Evolutionary conservation across 2,329 filamentous ascomycete genomes (phyloP).

Genomic region (Plenodomus tracheiphilus): DNA sequence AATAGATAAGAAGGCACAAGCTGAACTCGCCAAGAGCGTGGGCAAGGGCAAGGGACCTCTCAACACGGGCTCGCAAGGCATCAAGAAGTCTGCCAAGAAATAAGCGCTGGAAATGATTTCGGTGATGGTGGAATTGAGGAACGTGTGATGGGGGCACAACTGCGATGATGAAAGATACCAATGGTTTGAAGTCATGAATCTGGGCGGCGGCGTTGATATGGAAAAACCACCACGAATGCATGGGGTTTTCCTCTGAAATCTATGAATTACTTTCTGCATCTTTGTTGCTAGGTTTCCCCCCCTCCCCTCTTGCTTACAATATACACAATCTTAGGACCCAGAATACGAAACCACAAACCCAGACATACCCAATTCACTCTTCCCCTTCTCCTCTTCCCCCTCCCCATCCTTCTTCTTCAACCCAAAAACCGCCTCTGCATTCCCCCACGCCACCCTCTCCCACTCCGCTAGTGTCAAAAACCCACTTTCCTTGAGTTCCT

Average conservation of each 20-base stretch:
- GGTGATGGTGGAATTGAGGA: neutral
- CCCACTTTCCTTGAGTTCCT: constrained; percentile 54
- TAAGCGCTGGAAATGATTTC: constrained; percentile 45
- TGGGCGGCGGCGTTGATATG: constrained; percentile 21
- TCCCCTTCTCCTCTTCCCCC: neutral
- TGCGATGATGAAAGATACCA: constrained; percentile 34
- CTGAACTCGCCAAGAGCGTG: constrained; percentile 74
- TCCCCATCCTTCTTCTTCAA: constrained; percentile 2
- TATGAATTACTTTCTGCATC: neutral
- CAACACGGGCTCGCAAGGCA: constrained; percentile 81
- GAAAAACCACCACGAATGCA: constrained; percentile 22
- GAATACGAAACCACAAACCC: neutral
- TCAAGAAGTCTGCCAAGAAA: constrained; percentile 99
- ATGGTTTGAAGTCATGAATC: constrained; percentile 23
- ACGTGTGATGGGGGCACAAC: constrained; percentile 5
- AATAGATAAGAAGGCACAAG: constrained; percentile 61
- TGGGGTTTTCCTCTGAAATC: constrained; percentile 9
- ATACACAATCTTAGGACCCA: no score
- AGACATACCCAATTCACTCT: neutral
- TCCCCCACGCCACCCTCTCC: constrained; percentile 54
- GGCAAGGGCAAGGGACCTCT: constrained; percentile 81
- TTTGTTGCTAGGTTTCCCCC: neutral
- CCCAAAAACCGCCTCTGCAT: constrained; percentile 49
- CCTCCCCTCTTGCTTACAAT: no score
- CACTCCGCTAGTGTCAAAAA: constrained; percentile 55